Percentiles rank a stretch among this genome's conserved stretches.
phyloP scores from a whole-genome alignment of 2,329 filamentous ascomycete genomes.

The Rhynchosporium secalis region DNA sequence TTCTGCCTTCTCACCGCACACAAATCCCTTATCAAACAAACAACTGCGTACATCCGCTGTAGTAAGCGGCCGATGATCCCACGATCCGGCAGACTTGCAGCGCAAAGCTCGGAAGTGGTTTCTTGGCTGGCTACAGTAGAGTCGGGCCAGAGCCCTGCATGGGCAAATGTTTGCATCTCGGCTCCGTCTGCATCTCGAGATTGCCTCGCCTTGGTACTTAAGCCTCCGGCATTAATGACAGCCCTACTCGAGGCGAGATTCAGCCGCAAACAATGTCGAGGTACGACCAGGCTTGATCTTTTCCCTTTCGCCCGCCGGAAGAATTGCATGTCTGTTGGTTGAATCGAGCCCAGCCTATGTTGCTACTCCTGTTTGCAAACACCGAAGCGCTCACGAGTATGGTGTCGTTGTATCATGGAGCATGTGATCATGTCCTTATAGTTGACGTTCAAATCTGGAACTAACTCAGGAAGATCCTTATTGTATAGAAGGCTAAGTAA shows the following conservation, averaged over 20 bases:
- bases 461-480: too few relatives aligned
- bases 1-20: constrained; percentile 2
- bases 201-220: constrained; percentile 5
- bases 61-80: background rate
- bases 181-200: constrained; percentile 1
- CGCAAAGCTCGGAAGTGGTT: background rate
- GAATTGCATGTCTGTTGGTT: background rate
- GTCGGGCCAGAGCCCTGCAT: constrained; percentile 8
- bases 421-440: background rate
- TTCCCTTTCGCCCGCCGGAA: background rate
- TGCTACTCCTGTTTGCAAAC: background rate
- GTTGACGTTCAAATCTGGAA: background rate
- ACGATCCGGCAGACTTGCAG: background rate
- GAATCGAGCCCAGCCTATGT: background rate
- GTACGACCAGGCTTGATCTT: background rate
- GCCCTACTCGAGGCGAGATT: background rate
- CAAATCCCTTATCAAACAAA: background rate
- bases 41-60: too few relatives aligned
- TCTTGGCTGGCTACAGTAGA: background rate
- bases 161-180: background rate
- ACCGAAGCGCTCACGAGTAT: background rate
- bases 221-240: constrained; percentile 2
- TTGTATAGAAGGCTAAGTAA: too few relatives aligned
- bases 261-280: constrained; percentile 5
- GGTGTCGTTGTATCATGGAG: background rate